Base-by-base conservation (phyloP, 352 stramenopile species). In the Phytophthora niederhauseri region DNA sequence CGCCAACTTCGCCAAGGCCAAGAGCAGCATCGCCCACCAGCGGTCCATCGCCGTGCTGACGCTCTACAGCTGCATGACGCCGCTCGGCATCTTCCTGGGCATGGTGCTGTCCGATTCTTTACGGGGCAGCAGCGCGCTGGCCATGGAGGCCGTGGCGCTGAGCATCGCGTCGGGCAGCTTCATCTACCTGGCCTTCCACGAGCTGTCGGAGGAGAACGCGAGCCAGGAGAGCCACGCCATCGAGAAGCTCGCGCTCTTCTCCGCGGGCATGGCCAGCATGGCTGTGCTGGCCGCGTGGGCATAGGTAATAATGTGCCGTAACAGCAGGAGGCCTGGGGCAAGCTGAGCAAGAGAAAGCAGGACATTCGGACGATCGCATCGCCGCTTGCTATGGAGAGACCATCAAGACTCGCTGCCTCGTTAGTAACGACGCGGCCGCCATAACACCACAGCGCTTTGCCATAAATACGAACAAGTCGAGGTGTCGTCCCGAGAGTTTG, bases 61-160 rank as follows among this genome's bases (percentile, higher is more conserved):
- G 6, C 75, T 89, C 3, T 88, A 91, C 76, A 89, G 80, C 68
- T 84, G 74, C 61, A 91, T 91, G 82, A 89, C 82, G 28, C 80
- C 82, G 15, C 26, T 91, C 41, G 82, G 82, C 3, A 88, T 88
- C 31, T 78, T 89, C 36, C 49, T 87, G 51, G 81, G 81, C 31
- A 91, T 89, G 83, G 61, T 84, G n/a, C 57, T 87, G 17, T 74
- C 81, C 6, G 75, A 75, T 0, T 70, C 66, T 14, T 64, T 91
- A 24, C 70, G 85, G 8, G 83, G 79, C 19, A 75, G 75, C 5
- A 65, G 76, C 26, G 78, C 77, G 17, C 66, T 82, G 22, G 49
- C 78, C 3, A 73, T 75, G 53, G 76, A 91, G 46, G 73, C 73
- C 14, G 65, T 85, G 50, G 78, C 80, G 2, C 65, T 90, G 43